A percentile compares a stretch with the other conserved stretches of the same genome.
Conservation (phyloP, 75 land plant genomes). For the Picea sitchensis region DNA sequence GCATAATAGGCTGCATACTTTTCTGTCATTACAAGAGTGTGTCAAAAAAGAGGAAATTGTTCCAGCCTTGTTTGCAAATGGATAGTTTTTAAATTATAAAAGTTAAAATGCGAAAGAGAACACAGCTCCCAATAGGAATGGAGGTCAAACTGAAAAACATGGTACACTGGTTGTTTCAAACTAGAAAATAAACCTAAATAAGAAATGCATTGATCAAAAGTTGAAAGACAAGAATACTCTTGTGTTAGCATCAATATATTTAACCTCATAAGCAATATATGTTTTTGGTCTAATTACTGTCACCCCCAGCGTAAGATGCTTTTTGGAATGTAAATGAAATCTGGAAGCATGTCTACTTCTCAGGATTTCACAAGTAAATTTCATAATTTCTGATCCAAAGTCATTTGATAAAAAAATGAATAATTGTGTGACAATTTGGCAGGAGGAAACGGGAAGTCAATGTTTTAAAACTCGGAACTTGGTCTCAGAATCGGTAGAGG, state of each 20-base stretch:
- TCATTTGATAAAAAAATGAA: too few relatives aligned
- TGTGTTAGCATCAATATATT: background rate
- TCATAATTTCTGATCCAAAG: too few relatives aligned
- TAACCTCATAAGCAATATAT: too few relatives aligned
- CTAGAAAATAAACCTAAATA: background rate
- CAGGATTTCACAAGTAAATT: too few relatives aligned
- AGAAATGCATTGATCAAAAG: background rate
- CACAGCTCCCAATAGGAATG: background rate
- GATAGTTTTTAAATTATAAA: background rate
- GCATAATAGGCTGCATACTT: background rate
- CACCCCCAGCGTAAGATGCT: too few relatives aligned
- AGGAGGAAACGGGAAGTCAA: too few relatives aligned
- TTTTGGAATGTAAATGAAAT: too few relatives aligned
- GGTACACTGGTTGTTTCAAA: background rate
- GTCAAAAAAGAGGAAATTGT: background rate
- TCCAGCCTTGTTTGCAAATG: background rate
- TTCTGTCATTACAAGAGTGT: background rate
- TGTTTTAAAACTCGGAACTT: too few relatives aligned
- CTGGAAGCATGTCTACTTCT: too few relatives aligned
- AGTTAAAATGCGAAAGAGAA: background rate
- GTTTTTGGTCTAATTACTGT: too few relatives aligned
- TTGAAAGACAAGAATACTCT: slow-evolving; percentile 3
- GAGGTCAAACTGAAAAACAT: background rate
- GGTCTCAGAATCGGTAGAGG: too few relatives aligned
- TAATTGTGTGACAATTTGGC: too few relatives aligned